Percentiles rank a stretch among this genome's conserved stretches.
Conservation (phyloP, 2,329 filamentous ascomycete species). For the Botrytis pseudocinerea region DNA sequence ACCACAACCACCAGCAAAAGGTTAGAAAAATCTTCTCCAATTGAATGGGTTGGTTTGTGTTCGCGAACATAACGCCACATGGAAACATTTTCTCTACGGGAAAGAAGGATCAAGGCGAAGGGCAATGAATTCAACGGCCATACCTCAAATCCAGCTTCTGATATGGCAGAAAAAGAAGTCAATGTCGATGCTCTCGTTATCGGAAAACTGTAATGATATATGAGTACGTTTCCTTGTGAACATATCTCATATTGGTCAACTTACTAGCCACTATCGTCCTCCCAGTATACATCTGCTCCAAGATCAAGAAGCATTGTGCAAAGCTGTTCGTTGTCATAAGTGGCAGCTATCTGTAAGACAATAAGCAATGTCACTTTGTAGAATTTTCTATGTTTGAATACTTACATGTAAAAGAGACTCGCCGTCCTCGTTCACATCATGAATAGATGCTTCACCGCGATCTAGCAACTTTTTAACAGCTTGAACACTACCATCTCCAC, state of each 20-base stretch:
- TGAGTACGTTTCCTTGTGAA: background rate
- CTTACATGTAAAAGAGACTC: slow-evolving; percentile 23
- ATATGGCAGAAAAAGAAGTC: background rate
- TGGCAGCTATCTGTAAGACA: background rate
- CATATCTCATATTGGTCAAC: too few species aligned
- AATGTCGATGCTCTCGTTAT: accelerated
- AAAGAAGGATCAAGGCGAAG: too few species aligned
- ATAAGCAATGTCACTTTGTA: background rate
- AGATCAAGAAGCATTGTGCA: background rate
- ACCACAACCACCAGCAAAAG: accelerated
- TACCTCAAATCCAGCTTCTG: background rate
- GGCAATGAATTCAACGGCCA: too few species aligned
- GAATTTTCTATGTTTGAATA: accelerated
- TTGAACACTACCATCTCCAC: background rate
- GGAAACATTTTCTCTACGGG: background rate
- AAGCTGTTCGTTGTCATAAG: accelerated
- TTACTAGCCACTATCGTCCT: background rate
- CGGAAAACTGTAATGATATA: background rate
- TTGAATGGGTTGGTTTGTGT: background rate
- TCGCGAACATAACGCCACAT: background rate
- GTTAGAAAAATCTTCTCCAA: accelerated
- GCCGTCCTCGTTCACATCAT: slow-evolving; percentile 14
- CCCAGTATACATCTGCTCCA: background rate
- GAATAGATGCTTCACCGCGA: slow-evolving; percentile 23
- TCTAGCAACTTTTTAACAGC: slow-evolving; percentile 20